Evolutionary conservation across 345 rosid genomes (phyloP).

Genomic region (Euphorbia peplus): DNA sequence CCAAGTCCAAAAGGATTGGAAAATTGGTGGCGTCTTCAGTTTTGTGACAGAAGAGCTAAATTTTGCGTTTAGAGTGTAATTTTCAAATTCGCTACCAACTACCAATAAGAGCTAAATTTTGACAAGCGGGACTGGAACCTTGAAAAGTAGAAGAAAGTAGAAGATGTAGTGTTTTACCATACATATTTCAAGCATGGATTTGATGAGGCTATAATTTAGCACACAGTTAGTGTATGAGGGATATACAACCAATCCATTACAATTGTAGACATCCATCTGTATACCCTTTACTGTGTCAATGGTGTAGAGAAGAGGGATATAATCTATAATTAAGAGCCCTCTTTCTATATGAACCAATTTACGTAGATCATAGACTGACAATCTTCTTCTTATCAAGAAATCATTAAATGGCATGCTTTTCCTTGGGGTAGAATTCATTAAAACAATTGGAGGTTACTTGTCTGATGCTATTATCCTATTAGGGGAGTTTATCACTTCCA

Average conservation of each 20-base stretch:
- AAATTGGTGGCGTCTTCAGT: conserved; percentile 8
- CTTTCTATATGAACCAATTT: background rate
- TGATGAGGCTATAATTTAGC: background rate
- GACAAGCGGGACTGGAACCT: too few relatives aligned
- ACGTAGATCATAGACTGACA: background rate
- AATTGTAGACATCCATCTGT: background rate
- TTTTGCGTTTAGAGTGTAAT: too few relatives aligned
- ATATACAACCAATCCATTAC: background rate
- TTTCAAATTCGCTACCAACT: too few relatives aligned
- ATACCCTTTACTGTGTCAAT: background rate
- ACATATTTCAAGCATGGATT: background rate
- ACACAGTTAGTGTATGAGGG: background rate
- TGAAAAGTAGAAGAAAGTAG: too few relatives aligned
- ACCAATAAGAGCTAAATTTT: too few relatives aligned
- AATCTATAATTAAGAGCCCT: background rate
- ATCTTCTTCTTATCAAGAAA: background rate
- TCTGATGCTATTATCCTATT: background rate
- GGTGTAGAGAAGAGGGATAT: background rate
- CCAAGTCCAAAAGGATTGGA: conserved; percentile 36
- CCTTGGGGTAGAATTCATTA: background rate
- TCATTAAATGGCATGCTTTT: background rate
- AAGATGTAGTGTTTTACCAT: too few relatives aligned
- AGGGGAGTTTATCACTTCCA: background rate
- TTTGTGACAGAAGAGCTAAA: conserved; percentile 17
- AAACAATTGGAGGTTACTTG: background rate